Conservation (phyloP, 2,329 filamentous ascomycete species). For the Gremmenia infestans region DNA sequence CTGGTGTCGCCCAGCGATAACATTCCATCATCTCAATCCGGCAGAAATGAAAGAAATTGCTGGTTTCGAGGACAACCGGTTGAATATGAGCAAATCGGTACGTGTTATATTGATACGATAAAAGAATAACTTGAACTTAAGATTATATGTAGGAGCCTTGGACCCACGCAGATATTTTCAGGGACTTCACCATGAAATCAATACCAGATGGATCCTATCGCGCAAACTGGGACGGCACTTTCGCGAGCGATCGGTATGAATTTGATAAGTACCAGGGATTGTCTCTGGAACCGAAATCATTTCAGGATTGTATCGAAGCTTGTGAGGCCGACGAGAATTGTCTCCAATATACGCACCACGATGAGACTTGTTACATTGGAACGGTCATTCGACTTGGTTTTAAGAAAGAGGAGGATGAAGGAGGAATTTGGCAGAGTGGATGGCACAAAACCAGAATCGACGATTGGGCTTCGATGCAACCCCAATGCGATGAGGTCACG, state of each 20-base stretch:
- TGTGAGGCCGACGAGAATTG: constrained; percentile 36
- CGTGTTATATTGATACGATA: background rate
- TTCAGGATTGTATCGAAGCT: constrained; percentile 42
- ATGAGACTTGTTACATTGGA: background rate
- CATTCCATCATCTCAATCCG: constrained; percentile 51
- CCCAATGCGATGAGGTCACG: background rate
- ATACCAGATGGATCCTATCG: constrained; percentile 34
- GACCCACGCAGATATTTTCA: constrained; percentile 44
- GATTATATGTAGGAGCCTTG: constrained; percentile 20
- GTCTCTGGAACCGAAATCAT: constrained; percentile 33
- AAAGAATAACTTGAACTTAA: background rate
- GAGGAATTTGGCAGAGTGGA: background rate
- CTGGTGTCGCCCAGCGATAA: constrained; percentile 52
- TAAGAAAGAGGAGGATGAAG: background rate
- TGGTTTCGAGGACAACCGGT: constrained; percentile 42
- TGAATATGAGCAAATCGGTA: constrained; percentile 1
- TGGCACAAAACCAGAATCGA: background rate
- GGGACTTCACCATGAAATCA: constrained; percentile 40
- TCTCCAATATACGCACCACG: constrained; percentile 31
- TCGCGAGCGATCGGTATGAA: constrained; percentile 36
- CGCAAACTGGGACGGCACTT: constrained; percentile 49
- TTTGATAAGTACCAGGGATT: constrained; percentile 33
- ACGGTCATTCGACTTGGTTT: background rate
- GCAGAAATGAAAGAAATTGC: constrained; percentile 47
- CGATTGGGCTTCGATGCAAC: background rate